Base-by-base conservation (phyloP, 2,329 filamentous ascomycete genomes). In the Pseudohalonectria lignicola region DNA sequence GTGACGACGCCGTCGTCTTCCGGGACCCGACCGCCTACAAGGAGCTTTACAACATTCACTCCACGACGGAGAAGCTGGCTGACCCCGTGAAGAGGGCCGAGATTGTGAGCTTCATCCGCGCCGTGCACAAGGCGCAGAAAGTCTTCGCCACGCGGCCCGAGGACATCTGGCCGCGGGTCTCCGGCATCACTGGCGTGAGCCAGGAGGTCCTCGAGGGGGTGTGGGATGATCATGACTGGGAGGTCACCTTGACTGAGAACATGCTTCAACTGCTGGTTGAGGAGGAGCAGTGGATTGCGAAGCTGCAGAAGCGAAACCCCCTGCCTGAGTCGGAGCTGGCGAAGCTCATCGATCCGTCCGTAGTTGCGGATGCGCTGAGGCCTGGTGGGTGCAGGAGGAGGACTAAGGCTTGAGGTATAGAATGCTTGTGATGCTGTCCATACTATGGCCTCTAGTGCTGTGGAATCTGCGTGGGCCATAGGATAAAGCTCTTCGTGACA, bases 31-130 rank as follows among this genome's bases (percentile, higher is more conserved):
- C 49, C 2, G 38, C 49, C 7, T 59, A 59, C 41, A 49, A 54
- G 19, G 56, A 59, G 47, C 47, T 59, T 12, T 59, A 56, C 44
- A 55, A 48, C 33, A 41, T 59, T 21, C 52, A 53, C 34, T 52
- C 53, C n/a, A 59, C 55, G 3, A 38, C 46, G 11, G 49, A 56
- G 40, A 56, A 55, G 47, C 47, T 59, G 19, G 38, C 40, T 5
- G 48, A 59, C 37, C 31, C 52, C 9, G 40, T 37, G 12, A 52
- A 44, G 42, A 45, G 55, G 18, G 40, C 39, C 32, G 47, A 53
- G 36, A 58, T 59, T 30, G 49, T 58, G n/a, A 42, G 36, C 4
- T 59, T 53, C 36, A 33, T 59, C 36, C 44, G 45, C 21, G 49
- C 50, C 16, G 41, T 59, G 20, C 49, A 52, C 31, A 43, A 52